These are phyloP conservation scores for Helicocarpus griseus DNA, from an alignment of 2,329 filamentous ascomycete genomes.

Conservation along the genomic window DNA sequence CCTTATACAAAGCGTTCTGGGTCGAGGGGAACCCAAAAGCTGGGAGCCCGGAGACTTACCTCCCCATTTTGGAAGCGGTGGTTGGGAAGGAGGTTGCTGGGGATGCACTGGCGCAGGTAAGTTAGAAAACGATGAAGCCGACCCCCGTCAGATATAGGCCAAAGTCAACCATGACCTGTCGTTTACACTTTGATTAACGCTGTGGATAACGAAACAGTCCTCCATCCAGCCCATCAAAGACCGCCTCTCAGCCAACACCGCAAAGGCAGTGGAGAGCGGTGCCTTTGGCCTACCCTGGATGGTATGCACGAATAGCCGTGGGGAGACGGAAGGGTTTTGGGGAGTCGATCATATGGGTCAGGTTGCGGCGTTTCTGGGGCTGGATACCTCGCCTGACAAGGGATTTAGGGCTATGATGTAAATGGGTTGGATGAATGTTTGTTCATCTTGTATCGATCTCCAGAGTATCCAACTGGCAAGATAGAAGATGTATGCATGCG, in stretches of 20 bases:
- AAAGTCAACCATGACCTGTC: too few species aligned
- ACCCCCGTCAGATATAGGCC: too few species aligned
- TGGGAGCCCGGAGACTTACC: conserved; percentile 36
- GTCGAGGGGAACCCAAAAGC: conserved; percentile 37
- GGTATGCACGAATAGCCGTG: conserved; percentile 44
- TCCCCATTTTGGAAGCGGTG: conserved; percentile 34
- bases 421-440: neutral
- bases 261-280: conserved; percentile 42
- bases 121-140: neutral
- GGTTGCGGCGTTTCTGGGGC: conserved; percentile 42
- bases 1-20: conserved; percentile 45
- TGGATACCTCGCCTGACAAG: conserved; percentile 31
- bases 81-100: conserved; percentile 37
- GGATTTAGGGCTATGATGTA: conserved; percentile 19
- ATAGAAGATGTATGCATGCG: neutral
- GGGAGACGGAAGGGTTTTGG: conserved; percentile 48
- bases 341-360: conserved; percentile 52
- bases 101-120: conserved; percentile 34
- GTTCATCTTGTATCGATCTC: neutral
- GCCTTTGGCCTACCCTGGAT: conserved; percentile 56
- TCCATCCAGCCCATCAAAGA: conserved; percentile 37
- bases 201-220: conserved; percentile 12
- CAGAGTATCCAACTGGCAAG: neutral
- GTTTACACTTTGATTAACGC: too few species aligned
- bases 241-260: conserved; percentile 39